A percentile compares a stretch with the other conserved stretches of the same genome.
These are phyloP conservation scores for Solanum hybrid DNA, from an alignment of 305 asterid genomes.

Conservation along the genomic window DNA sequence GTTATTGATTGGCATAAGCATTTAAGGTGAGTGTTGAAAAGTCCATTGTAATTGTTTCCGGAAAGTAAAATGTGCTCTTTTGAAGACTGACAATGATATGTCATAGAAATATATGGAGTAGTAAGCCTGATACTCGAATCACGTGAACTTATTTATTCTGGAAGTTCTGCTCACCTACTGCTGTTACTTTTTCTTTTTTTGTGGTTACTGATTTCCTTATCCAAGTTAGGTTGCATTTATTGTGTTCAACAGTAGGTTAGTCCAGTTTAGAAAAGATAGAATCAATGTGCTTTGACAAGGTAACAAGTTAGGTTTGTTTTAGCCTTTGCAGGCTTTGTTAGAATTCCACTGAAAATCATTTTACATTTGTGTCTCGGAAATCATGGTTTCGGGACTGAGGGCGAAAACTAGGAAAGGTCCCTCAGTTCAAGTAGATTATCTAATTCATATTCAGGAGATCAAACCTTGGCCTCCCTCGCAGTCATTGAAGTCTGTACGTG, in stretches of 20 bases:
- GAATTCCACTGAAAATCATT: not conserved
- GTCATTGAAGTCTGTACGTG: conserved; percentile 44
- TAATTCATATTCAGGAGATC: conserved; percentile 51
- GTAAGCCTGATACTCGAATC: not conserved
- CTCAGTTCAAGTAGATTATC: conserved; percentile 49
- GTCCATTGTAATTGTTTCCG: not conserved
- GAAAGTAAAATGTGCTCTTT: not conserved
- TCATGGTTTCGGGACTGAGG: conserved; percentile 58
- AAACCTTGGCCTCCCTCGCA: conserved; percentile 94
- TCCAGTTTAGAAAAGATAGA: not conserved
- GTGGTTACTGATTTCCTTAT: not conserved
- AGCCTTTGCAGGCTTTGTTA: not conserved
- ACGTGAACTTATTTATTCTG: not conserved
- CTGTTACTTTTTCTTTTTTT: not conserved
- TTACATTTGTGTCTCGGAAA: conserved; percentile 2
- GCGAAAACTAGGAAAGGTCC: conserved; percentile 44
- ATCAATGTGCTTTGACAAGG: not conserved
- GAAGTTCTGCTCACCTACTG: not conserved
- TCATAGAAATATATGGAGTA: not conserved
- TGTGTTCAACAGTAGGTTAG: not conserved
- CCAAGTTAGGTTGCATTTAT: not conserved
- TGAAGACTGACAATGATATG: not conserved
- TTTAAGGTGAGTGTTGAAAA: not conserved
- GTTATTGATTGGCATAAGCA: not conserved
- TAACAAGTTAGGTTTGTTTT: not conserved